These are phyloP conservation scores for Euphorbia tirucalli DNA, from an alignment of 345 rosid genomes.

Conservation along the genomic window DNA sequence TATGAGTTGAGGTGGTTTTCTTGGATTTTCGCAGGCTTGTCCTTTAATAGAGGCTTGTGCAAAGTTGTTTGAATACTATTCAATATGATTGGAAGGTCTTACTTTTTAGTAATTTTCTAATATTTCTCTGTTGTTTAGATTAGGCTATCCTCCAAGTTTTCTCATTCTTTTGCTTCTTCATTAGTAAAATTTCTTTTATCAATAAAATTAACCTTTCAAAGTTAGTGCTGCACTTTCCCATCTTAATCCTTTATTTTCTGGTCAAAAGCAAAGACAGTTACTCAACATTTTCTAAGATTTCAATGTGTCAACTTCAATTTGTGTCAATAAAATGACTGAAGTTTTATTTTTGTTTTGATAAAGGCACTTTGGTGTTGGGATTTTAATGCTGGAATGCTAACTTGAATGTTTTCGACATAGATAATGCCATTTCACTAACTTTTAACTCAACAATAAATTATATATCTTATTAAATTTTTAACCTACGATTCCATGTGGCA, in stretches of 20 bases:
- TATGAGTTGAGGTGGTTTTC: slow-evolving; percentile 5
- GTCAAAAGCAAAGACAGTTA: too few species aligned
- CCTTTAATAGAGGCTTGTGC: background rate
- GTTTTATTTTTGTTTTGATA: too few species aligned
- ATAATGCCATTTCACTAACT: too few species aligned
- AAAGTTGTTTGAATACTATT: background rate
- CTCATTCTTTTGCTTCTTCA: background rate
- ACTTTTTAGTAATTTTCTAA: background rate
- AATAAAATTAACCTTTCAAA: background rate
- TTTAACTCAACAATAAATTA: too few species aligned
- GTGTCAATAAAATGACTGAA: too few species aligned
- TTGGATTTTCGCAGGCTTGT: background rate
- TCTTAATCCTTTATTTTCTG: background rate
- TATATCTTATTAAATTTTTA: too few species aligned
- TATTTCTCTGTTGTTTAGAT: background rate
- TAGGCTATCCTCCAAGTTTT: background rate
- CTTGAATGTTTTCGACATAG: too few species aligned
- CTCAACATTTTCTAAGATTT: too few species aligned
- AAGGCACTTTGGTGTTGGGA: too few species aligned
- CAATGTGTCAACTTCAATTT: too few species aligned
- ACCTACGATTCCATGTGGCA: too few species aligned
- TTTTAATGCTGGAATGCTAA: too few species aligned
- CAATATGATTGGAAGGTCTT: background rate
- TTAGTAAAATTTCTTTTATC: background rate
- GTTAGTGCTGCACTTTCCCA: background rate